Evolutionary conservation across 179 eudicot species (phyloP).

Genomic region (Beta lomatogona): DNA sequence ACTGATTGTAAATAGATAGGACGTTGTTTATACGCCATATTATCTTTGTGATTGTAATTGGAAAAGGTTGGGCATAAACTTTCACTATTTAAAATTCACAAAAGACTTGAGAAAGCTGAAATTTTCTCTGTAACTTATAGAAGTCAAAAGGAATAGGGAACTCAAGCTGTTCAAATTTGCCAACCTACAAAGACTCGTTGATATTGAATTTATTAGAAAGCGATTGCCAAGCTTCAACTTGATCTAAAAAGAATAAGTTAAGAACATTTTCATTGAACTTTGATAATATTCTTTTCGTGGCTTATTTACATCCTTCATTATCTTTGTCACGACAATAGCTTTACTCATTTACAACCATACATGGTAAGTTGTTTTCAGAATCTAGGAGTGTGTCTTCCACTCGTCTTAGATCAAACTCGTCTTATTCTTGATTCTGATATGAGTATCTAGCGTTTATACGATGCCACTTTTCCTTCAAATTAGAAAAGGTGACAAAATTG

Average conservation of each 20-base stretch:
- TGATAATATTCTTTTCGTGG: not conserved
- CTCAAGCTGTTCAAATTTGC: not conserved
- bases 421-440: slow-evolving; percentile 7
- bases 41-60: too few relatives aligned
- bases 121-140: not conserved
- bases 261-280: too few relatives aligned
- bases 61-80: too few relatives aligned
- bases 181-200: not conserved
- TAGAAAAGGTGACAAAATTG: not conserved
- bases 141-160: not conserved
- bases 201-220: not conserved
- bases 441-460: not conserved
- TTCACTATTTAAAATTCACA: not conserved
- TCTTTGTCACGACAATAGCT: not conserved
- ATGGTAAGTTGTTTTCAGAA: slow-evolving; percentile 14
- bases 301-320: not conserved
- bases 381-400: slow-evolving; percentile 18
- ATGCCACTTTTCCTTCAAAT: slow-evolving; percentile 1
- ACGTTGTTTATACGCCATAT: too few relatives aligned
- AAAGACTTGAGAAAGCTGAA: not conserved
- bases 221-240: not conserved
- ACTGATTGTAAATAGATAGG: too few relatives aligned
- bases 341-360: slow-evolving; percentile 5
- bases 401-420: not conserved
- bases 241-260: not conserved